Evolutionary conservation across 2,329 filamentous ascomycete genomes (phyloP), one percentile per base, ranked within the genome.

Genomic region (Penicillium crustosum): DNA sequence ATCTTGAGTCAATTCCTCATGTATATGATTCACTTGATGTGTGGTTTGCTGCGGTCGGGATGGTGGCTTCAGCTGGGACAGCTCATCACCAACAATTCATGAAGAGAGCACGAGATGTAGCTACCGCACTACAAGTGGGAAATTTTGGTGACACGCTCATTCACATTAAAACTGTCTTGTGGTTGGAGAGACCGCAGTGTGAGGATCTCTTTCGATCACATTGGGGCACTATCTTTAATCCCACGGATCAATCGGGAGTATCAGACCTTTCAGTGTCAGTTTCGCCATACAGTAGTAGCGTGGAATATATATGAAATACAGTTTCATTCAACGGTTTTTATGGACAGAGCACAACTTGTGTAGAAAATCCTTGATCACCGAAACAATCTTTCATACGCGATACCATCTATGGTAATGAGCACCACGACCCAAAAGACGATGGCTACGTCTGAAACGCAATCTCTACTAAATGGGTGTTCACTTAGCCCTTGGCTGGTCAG

Each of bases 21-120:
- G 23, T 60, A 0, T 52, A 67, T 21, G 62, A 57, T 27, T 69
- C 73, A 1, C 53, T 81, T 2, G 65, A 69, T 35, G 53, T 79
- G 3, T 83, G 81, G 81, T 48, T 79, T n/a, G 44, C 76, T 2
- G 68, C 75, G 0, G 63, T 81, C 33, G 79, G 78, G 1, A 68
- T 81, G 64, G 70, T 72, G 2, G 73, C 65, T 13, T 65, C 68
- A 2, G 33, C 42, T 21, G 59, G 59, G 9, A 66, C 67, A 3
- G 2, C 51, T 6, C 49, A 63, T 35, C 63, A 68, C 25, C 45
- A 25, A 6, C 65, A 56, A 58, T 69, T 68, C 13, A n/a, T 54
- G 17, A 35, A 61, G n/a, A 60, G 39, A 35, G 59, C 67, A 23
- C 49, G 41, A 8, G 29, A 6, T 6, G 12, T 59, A 7, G 55